These are phyloP conservation scores for Aspergillus persii DNA, from an alignment of 2,329 filamentous ascomycete species.

Conservation along the genomic window DNA sequence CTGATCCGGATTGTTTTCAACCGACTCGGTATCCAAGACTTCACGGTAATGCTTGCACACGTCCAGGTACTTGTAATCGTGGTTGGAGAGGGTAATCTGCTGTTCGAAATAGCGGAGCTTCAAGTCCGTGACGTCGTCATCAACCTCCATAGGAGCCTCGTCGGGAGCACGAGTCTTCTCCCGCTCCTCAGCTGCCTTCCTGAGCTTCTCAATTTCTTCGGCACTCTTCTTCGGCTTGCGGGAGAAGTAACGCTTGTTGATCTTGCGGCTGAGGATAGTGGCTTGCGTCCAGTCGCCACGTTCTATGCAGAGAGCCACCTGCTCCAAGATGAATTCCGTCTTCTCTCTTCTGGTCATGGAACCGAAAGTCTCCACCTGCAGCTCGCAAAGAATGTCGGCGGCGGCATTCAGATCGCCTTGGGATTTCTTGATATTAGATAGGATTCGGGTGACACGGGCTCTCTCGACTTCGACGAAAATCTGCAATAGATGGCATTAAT, in stretches of 20 bases:
- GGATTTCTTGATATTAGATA: constrained; percentile 96
- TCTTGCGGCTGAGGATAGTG: constrained; percentile 89
- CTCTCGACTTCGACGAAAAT: constrained; percentile 99
- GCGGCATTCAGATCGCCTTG: constrained; percentile 90
- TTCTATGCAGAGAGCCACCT: constrained; percentile 92
- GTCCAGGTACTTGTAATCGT: constrained; percentile 95
- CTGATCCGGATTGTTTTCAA: constrained; percentile 84
- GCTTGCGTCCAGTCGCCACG: constrained; percentile 96
- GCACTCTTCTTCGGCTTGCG: constrained; percentile 87
- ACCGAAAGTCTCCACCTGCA: constrained; percentile 98
- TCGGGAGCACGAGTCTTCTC: constrained; percentile 78
- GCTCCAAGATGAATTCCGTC: constrained; percentile 96
- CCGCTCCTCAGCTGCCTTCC: constrained; percentile 73
- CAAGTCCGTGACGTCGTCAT: constrained; percentile 91
- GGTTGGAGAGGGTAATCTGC: constrained; percentile 91
- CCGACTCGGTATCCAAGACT: constrained; percentile 91
- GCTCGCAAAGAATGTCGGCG: constrained; percentile 89
- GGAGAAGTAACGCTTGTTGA: constrained; percentile 88
- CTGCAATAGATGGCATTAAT: constrained; percentile 39
- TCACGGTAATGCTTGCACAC: constrained; percentile 98
- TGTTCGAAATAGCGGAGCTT: constrained; percentile 97
- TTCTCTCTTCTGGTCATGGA: constrained; percentile 97
- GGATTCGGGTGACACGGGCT: constrained; percentile 87
- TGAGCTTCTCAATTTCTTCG: constrained; percentile 86
- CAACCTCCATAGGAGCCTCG: constrained; percentile 69